Percentiles rank a stretch among this genome's conserved stretches.
Evolutionary conservation across 163 green algal species (phyloP).

Genomic region (Prototheca wickerhamii): DNA sequence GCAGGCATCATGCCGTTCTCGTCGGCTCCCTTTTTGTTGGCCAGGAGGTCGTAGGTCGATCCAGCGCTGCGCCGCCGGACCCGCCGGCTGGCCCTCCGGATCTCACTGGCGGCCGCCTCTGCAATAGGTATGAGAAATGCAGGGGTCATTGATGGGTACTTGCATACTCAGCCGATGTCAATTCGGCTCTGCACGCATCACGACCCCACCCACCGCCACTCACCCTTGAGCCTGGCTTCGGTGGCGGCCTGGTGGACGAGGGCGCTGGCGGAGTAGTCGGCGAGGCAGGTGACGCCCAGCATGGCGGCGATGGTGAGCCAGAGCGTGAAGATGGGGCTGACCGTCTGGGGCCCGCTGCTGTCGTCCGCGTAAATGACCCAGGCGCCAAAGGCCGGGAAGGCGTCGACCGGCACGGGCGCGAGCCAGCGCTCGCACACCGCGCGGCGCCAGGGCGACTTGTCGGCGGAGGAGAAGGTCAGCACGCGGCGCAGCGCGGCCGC

Average conservation of each 20-base stretch:
- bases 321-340: slow-evolving; percentile 69
- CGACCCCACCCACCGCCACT: slow-evolving; percentile 4
- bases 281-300: slow-evolving; percentile 51
- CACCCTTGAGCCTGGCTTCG: slow-evolving; percentile 18
- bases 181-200: neutral
- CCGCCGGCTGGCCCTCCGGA: neutral
- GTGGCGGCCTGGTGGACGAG: slow-evolving; percentile 28
- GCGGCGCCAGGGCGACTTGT: neutral
- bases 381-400: slow-evolving; percentile 55
- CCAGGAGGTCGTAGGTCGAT: slow-evolving; percentile 11
- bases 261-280: slow-evolving; percentile 33
- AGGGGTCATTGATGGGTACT: no score
- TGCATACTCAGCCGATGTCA: no score
- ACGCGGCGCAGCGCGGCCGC: neutral
- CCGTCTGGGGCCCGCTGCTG: slow-evolving; percentile 24
- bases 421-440: slow-evolving; percentile 64
- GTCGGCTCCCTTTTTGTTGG: neutral
- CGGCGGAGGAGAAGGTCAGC: neutral
- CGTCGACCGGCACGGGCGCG: slow-evolving; percentile 43
- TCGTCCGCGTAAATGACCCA: slow-evolving; percentile 67
- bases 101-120: no score
- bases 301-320: slow-evolving; percentile 74
- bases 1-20: no score
- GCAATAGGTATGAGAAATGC: no score
- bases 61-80: slow-evolving; percentile 31